These are phyloP conservation scores for Strigomonas galati DNA, from an alignment of 208 protist genomes.

Conservation along the genomic window DNA sequence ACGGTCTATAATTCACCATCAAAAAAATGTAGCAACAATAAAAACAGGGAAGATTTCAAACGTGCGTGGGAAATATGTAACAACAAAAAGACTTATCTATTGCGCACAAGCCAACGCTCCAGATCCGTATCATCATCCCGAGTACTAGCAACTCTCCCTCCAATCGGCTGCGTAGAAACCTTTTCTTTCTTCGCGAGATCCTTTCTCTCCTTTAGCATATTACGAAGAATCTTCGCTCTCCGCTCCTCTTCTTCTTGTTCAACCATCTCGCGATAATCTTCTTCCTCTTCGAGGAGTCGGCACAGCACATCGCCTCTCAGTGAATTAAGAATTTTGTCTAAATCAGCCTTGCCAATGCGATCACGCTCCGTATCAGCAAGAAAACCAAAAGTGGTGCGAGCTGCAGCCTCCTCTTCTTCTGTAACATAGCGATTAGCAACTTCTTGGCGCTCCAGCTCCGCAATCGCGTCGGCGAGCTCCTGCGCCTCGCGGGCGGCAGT, in stretches of 20 bases:
- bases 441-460: not conserved
- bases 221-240: too few relatives aligned
- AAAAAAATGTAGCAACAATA: too few relatives aligned
- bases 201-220: not conserved
- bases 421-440: slow-evolving; percentile 2
- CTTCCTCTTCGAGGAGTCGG: not conserved
- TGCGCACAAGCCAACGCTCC: slow-evolving; percentile 44
- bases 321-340: too few relatives aligned
- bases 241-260: not conserved
- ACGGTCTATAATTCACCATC: too few relatives aligned
- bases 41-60: not conserved
- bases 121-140: slow-evolving; percentile 15
- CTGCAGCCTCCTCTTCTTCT: slow-evolving; percentile 10
- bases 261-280: not conserved
- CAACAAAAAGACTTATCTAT: slow-evolving; percentile 26
- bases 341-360: too few relatives aligned
- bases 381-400: too few relatives aligned
- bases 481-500: slow-evolving; percentile 2
- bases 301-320: not conserved
- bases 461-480: not conserved
- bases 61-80: not conserved
- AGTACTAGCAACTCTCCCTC: not conserved
- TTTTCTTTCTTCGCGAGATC: not conserved
- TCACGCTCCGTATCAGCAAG: too few relatives aligned
- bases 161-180: not conserved